Evolutionary conservation across 306 rosid genomes (phyloP), one percentile per base, ranked within the genome.

Genomic region (Purshia tridentata): DNA sequence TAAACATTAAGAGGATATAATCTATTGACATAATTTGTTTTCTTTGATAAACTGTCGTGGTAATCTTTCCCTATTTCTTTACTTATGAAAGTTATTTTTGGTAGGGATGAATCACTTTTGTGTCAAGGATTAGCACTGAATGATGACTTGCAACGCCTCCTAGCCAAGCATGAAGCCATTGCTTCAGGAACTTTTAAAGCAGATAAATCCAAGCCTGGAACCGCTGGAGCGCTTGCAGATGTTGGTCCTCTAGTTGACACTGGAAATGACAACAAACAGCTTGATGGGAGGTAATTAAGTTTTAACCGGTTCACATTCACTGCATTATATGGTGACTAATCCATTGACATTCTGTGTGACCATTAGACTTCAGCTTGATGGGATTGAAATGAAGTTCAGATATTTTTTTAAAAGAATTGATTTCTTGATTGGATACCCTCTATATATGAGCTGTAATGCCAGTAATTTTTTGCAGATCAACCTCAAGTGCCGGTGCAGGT

Each of bases 131-230:
- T 95, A 66, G 84, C 97, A 18, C 81, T 95, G 72, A 92, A 95
- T 86, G 99, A 95, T 84, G 99, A 95, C 75, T 82, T 95, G 85
- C 98, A 95, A 83, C 92, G 97, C 58, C 81, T 95, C 61, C 84
- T 95, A 74, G 88, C 92, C 75, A 95, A 84, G 86, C 97, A 92
- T 66, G 99, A 95, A 87, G 85, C 93, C 73, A 80, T 95, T 84
- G 89, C 96, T 79, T 92, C 98, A 4, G 97, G 88, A 79, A 73
- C 82, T 48, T 60, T 81, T 78, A 80, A 76, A 70, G 53, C 77
- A 1, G 92, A 85, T 72, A 88, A 90, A 77, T 73, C 74, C 2
- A 90, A 88, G 81, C 67, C 89, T 65, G 84, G 67, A 77, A 78
- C 90, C 78, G 45, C 84, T 23, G 67, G 84, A 74, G 79, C 82